Evolutionary conservation across 345 rosid species (phyloP).

Genomic region (Eucalyptus microcorys): DNA sequence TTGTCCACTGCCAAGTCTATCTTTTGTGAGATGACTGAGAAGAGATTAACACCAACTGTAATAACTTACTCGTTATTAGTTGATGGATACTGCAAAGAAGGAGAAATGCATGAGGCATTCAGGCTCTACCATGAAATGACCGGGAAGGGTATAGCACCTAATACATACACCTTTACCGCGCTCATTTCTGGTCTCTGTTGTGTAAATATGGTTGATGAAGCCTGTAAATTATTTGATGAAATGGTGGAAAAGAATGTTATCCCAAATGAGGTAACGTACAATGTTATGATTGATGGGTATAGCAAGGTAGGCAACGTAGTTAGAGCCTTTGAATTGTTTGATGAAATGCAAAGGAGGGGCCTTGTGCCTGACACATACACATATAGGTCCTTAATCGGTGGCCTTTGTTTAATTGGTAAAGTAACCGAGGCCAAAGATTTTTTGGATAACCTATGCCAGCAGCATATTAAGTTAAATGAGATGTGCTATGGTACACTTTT

Average conservation of each 20-base stretch:
- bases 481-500: constrained; percentile 74
- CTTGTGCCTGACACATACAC: constrained; percentile 80
- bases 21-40: constrained; percentile 42
- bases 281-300: constrained; percentile 73
- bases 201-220: constrained; percentile 44
- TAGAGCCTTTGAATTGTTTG: constrained; percentile 53
- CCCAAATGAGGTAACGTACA: constrained; percentile 80
- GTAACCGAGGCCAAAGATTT: constrained; percentile 66
- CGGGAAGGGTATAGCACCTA: constrained; percentile 59
- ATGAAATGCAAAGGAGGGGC: constrained; percentile 60
- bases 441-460: constrained; percentile 49
- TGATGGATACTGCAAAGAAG: constrained; percentile 64
- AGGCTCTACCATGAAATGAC: constrained; percentile 80
- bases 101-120: constrained; percentile 45
- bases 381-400: constrained; percentile 62
- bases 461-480: constrained; percentile 52
- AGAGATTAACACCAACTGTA: constrained; percentile 57
- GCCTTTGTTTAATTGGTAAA: constrained; percentile 60
- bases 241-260: constrained; percentile 41
- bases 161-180: constrained; percentile 53
- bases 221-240: constrained; percentile 38
- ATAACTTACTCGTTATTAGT: constrained; percentile 66
- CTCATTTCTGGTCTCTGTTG: constrained; percentile 65
- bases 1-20: constrained; percentile 36
- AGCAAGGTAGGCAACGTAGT: constrained; percentile 39